Base-by-base conservation (phyloP, 495 filamentous ascomycete genomes). In the Elasticomyces elasticus region DNA sequence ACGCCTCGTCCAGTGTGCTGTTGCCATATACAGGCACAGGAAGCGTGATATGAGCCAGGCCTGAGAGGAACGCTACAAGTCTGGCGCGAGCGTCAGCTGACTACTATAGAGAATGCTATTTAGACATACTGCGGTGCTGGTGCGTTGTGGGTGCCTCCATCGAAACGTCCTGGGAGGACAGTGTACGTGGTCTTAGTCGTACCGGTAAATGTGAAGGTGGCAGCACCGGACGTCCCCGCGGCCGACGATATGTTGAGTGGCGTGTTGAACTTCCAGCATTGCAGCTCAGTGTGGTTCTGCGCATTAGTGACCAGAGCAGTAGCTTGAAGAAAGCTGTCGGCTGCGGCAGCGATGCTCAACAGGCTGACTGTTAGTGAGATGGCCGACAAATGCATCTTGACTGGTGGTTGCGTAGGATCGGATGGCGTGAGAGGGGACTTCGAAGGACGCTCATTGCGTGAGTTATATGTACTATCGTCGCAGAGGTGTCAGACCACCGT, bases 121-220 rank as follows among this genome's bases (percentile, higher is more conserved):
- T n/a, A 33, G 20, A 57, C 74, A 49, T 62, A 78, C 78, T 79
- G 78, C 38, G 60, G 55, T 3, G 59, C 54, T 12, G 78, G 78
- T 30, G 76, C 76, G 55, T 74, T 74, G 53, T 80, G 78, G 31
- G 67, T 47, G 1, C 76, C 77, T 0, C 75, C 76, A 53, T 80
- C 66, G 45, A 73, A 80, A 0, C 58, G 44, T 0, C 65, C 58
- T 1, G 78, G 76, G 13, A 79, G 46, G 17, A 74, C 51, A 1
- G 62, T 57, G 51, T 72, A 78, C 12, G 66, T 58, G 6, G 73
- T 56, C 35, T 73, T 72, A 28, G 62, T 51, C 30, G 67, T 47
- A 5, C 72, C 73, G 6, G 42, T 3, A 10, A 80, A 53, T 20
- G 62, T 49, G 2, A 72, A 55, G 11, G 59, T 41, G 0, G 61